Conservation (phyloP, 116 monocot genomes). For the Thalassia testudinum region DNA sequence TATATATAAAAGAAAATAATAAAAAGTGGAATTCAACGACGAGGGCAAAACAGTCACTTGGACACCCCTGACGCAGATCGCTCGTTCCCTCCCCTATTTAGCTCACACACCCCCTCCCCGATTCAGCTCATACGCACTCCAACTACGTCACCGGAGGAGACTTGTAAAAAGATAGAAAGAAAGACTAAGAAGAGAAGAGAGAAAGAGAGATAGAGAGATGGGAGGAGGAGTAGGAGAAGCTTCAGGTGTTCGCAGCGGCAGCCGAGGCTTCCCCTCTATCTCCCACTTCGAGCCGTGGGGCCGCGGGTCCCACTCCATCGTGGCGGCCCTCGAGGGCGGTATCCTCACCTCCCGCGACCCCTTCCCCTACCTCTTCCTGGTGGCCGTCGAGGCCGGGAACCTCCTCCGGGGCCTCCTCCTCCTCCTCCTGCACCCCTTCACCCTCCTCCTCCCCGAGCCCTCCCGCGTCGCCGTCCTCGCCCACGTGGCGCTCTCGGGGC, state of each 20-base stretch:
- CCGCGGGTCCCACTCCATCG: constrained; percentile 23
- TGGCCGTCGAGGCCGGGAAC: constrained; percentile 54
- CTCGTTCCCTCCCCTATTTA: no score
- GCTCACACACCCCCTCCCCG: no score
- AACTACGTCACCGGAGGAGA: background rate
- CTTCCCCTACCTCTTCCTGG: constrained; percentile 77
- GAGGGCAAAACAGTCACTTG: no score
- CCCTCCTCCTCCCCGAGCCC: constrained; percentile 32
- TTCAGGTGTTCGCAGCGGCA: background rate
- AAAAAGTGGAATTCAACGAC: no score
- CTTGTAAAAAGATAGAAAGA: background rate
- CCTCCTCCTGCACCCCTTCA: constrained; percentile 33
- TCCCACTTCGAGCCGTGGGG: constrained; percentile 15
- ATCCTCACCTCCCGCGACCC: constrained; percentile 25
- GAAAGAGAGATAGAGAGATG: background rate
- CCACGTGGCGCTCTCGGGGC: constrained; percentile 40
- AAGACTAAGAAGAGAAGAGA: background rate
- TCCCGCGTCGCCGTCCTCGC: constrained; percentile 47
- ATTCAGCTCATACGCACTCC: no score
- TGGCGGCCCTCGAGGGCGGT: constrained; percentile 52
- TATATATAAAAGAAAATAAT: no score
- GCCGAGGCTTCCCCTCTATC: constrained; percentile 10
- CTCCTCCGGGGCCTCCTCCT: constrained; percentile 47
- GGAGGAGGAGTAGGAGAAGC: background rate
- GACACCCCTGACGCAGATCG: no score